Evolutionary conservation across 2,329 filamentous ascomycete species (phyloP), one percentile per base, ranked within the genome.

Genomic region (Zymoseptoria ardabiliae): DNA sequence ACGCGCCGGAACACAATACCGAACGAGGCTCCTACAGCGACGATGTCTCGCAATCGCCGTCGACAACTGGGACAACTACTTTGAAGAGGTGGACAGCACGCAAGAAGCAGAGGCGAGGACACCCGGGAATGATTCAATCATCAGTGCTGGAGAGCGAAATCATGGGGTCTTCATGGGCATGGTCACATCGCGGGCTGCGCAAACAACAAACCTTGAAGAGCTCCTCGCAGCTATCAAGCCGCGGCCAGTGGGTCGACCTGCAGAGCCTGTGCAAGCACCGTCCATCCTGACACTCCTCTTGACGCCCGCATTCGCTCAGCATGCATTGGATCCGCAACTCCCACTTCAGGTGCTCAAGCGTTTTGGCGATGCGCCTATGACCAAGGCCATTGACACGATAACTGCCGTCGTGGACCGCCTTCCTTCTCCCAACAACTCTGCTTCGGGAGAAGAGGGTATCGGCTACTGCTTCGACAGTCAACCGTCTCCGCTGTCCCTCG

Each of bases 341-440:
- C 57, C 68, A 20, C 55, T 63, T 4, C 48, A 58, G 11, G 60
- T 70, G 13, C 51, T 70, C 9, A 6, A 60, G 19, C 56, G 62
- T 4, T 61, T 66, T 13, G 17, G 52, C 17, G 35, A 56, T 17
- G 58, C 61, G 28, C 60, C 57, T 4, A 21, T 51, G 13, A 57
- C 54, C 11, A 62, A 65, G 45, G 52, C 59, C 3, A 20, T 71
- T 17, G 63, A 69, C 30, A 61, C 64, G n/a, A 57, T 68, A n/a
- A 63, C 64, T 11, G 70, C 69, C 7, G 65, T 72, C 19, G 69
- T 72, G 6, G 70, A 72, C 54, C 64, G 67, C 3, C 56, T 72
- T 20, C 69, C 69, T 1, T 53, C 61, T 19, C 53, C 53, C 4
- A 49, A 53, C 19, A 53, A 55, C 9, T 20, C 60, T 1, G 23